Evolutionary conservation across 345 rosid genomes (phyloP), one percentile per base, ranked within the genome.

Genomic region (Crucihimalaya himalaica): DNA sequence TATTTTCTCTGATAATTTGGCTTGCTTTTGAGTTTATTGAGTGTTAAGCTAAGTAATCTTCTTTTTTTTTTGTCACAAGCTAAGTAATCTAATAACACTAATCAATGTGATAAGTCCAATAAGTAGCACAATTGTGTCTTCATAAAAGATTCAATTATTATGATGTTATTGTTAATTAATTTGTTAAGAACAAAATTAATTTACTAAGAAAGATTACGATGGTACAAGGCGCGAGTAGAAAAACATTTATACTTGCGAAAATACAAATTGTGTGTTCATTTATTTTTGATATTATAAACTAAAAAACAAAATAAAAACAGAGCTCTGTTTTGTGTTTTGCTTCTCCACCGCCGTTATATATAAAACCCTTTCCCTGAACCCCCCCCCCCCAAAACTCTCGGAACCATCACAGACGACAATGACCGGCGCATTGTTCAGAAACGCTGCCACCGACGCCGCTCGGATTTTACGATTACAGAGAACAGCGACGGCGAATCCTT

Each of bases 381-480:
- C 42, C 71, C 14, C 25, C 25, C 25, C 23, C 23, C 23, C 74
- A 65, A 39, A 79, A 68, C 69, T 69, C 43, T 69, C 58, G 73
- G 81, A 71, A 18, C 65, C 46, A 46, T 19, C 64, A 15, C 51
- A 6, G 29, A 6, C 16, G 29, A 71, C 1, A 47, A 67, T 89
- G 96, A 74, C 81, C 66, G 84, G 78, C 18, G 77, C 78, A 31
- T 68, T 84, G 53, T 66, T 71, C 40, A 61, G 84, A 48, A 82
- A 69, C 54, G 73, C 78, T 7, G 77, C 56, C 45, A 4, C 54
- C n/a, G 63, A 72, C 54, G 71, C 43, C 13, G 50, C 66, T 28
- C 85, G 79, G 55, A 59, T 82, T 28, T 10, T 77, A 2, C 80
- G 75, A 8, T 54, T 45, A 5, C 50, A 66, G 0, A 19, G 55